A percentile compares a stretch with the other conserved stretches of the same genome.
These are phyloP conservation scores for Trichoderma atroviride DNA, from an alignment of 2,329 filamentous ascomycete genomes.

Conservation along the genomic window DNA sequence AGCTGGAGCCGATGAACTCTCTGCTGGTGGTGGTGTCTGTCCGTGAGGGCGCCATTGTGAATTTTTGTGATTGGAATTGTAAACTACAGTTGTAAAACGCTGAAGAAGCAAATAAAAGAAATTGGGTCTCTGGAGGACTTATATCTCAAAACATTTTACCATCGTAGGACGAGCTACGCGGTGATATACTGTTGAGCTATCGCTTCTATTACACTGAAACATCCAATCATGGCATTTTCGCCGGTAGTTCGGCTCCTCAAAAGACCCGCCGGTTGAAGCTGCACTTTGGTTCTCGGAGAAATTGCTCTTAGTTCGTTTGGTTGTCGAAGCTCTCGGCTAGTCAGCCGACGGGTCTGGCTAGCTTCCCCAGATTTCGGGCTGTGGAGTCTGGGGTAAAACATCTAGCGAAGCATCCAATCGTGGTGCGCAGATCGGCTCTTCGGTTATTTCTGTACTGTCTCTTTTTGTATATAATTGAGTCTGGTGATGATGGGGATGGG, in stretches of 20 bases:
- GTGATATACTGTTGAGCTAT: not conserved
- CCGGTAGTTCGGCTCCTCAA: slow-evolving; percentile 20
- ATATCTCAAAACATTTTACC: not conserved
- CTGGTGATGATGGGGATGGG: slow-evolving; percentile 1
- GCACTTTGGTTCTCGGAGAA: not conserved
- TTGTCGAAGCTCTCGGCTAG: slow-evolving; percentile 5
- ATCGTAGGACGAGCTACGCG: not conserved
- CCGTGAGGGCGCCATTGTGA: slow-evolving; percentile 24
- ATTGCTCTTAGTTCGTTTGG: not conserved
- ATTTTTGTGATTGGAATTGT: not conserved
- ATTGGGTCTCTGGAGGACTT: not conserved
- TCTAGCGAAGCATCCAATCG: slow-evolving; percentile 14
- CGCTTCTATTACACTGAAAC: not conserved
- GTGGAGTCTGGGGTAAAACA: not conserved
- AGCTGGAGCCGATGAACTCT: not conserved
- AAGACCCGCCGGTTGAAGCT: slow-evolving; percentile 1
- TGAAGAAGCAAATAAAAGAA: not conserved
- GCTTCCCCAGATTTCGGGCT: slow-evolving; percentile 6
- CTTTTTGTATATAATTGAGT: slow-evolving; percentile 12
- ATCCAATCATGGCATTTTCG: not conserved
- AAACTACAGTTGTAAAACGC: not conserved
- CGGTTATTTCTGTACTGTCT: not conserved
- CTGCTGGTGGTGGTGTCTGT: slow-evolving; percentile 7
- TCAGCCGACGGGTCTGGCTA: not conserved
- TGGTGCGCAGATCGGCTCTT: not conserved